Conservation (phyloP, 2,329 filamentous ascomycete species). For the Ophiostoma pallidulum region DNA sequence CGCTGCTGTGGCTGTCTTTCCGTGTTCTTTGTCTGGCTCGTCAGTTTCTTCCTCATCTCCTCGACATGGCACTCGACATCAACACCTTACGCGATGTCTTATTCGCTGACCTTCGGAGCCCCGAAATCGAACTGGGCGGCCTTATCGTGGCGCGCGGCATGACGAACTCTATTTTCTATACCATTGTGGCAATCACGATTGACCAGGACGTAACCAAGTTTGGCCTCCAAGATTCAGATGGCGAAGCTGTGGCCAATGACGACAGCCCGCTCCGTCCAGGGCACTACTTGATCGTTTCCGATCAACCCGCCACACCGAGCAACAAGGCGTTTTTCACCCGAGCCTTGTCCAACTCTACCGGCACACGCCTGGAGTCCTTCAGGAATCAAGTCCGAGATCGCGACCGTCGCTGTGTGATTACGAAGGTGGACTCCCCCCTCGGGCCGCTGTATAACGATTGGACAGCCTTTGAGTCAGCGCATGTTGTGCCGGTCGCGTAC, state of each 20-base stretch:
- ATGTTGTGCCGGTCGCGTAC: slow-evolving; percentile 1
- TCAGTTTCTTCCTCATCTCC: too few species aligned
- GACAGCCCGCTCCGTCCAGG: neutral
- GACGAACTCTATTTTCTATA: neutral
- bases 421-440: neutral
- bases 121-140: neutral
- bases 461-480: neutral
- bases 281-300: neutral
- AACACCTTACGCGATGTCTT: too few species aligned
- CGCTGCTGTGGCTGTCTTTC: too few species aligned
- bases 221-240: neutral
- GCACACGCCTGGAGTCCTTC: neutral
- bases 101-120: neutral
- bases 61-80: too few species aligned
- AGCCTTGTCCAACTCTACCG: neutral
- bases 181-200: neutral
- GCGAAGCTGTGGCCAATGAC: neutral
- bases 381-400: neutral
- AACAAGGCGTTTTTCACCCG: neutral
- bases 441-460: neutral
- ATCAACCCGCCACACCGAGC: neutral
- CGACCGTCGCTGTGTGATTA: neutral
- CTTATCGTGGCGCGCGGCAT: neutral
- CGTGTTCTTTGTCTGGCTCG: too few species aligned
- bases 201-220: neutral